Evolutionary conservation across 495 filamentous ascomycete genomes (phyloP), one percentile per base, ranked within the genome.

Genomic region (Hypoxylon lenormandii): DNA sequence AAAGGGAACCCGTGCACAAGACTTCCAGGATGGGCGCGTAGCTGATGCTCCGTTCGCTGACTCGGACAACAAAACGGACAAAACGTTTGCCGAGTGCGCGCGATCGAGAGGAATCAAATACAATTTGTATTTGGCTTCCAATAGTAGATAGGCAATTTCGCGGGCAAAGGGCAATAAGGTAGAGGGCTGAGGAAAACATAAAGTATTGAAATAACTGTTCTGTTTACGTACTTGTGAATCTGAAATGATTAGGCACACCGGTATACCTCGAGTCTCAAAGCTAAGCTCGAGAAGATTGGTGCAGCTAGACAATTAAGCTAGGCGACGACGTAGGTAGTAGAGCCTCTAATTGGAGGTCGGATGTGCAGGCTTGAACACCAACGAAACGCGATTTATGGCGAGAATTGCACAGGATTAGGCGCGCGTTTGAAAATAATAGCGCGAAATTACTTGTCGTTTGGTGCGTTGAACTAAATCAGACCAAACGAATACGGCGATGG

Each of bases 391-490:
- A 45, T 45, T 45, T 19, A 10, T 2, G 7, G 16, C n/a, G 15
- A n/a, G n/a, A 45, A 4, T 42, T 43, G 53, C 26, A 36, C 16
- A 42, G 36, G 21, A 11, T 22, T 28, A 37, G 40, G 16, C 42
- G 62, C 52, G 57, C 36, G 48, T 54, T 49, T 33, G 45, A 28
- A 56, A 40, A 16, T 6, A 18, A 30, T 33, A 43, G 30, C 30
- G 6, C 30, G 30, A 12, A 53, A 23, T 52, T 22, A 28, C n/a
- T 21, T 6, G 36, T 30, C n/a, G 69, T 68, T 64, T 72, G 69
- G 60, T 72, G 60, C 69, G 69, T 64, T 72, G 69, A 72, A 72
- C 53, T 68, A n/a, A 72, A 72, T 72, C 69, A 72, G 69, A 72
- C 69, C 69, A 72, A 72, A 72, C 69, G 21, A 51, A 55, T 6